phyloP scores from a whole-genome alignment of 169 alveolate genomes.

The Plasmodium fragile region DNA sequence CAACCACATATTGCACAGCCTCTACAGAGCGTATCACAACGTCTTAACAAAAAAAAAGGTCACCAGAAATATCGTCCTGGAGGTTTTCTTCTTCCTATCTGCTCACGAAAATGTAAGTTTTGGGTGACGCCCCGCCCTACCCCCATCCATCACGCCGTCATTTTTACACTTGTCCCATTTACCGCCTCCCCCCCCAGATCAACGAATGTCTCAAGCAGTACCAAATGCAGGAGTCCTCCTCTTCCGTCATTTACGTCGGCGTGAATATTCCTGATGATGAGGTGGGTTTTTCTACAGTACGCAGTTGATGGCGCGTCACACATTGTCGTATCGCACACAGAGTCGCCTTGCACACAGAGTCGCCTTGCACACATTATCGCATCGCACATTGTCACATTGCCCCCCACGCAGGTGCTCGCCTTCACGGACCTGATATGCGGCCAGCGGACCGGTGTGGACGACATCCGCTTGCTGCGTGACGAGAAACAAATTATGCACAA shows the following conservation, averaged over 20 bases:
- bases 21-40: slow-evolving; percentile 50
- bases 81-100: slow-evolving; percentile 41
- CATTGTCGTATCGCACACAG: neutral
- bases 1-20: slow-evolving; percentile 49
- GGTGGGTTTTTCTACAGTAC: neutral
- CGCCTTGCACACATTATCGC: neutral
- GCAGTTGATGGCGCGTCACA: neutral
- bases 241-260: slow-evolving; percentile 66
- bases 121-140: neutral
- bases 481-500: slow-evolving; percentile 17
- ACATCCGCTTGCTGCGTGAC: slow-evolving; percentile 21
- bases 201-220: slow-evolving; percentile 55
- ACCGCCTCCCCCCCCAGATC: neutral
- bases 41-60: slow-evolving; percentile 27
- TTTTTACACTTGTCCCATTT: neutral
- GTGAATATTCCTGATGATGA: slow-evolving; percentile 28
- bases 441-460: neutral
- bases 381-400: neutral
- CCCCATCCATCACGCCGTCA: neutral
- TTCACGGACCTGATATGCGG: slow-evolving; percentile 26
- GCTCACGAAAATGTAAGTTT: slow-evolving; percentile 56
- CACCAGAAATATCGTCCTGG: slow-evolving; percentile 48
- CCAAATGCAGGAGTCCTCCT: slow-evolving; percentile 21
- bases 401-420: slow-evolving; percentile 1
- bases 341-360: neutral